Percentiles rank a stretch among this genome's conserved stretches.
Conservation (phyloP, 2,329 filamentous ascomycete species). For the Venturia aucupariae region DNA sequence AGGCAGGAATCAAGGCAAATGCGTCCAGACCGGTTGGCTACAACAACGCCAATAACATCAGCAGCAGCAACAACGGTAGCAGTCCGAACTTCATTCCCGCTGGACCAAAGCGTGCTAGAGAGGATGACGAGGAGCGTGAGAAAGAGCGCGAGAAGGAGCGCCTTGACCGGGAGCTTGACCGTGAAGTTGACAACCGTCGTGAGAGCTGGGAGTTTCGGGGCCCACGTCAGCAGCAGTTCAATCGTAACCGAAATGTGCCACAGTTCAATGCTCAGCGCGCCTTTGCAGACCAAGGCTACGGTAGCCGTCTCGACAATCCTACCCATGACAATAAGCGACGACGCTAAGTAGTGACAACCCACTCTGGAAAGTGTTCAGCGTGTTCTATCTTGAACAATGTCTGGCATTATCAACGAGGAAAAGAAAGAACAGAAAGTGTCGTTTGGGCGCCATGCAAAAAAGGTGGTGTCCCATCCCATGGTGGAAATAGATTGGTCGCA, state of each 20-base stretch:
- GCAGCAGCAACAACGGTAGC: background rate
- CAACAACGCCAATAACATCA: background rate
- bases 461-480: too few relatives aligned
- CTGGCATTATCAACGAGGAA: background rate
- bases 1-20: background rate
- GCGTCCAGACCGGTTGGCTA: background rate
- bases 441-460: background rate
- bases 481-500: background rate
- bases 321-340: background rate
- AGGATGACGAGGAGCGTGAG: background rate
- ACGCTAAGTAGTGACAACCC: background rate
- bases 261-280: background rate
- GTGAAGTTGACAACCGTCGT: background rate
- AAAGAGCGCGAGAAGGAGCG: background rate
- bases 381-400: background rate
- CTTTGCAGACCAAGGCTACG: background rate
- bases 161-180: background rate
- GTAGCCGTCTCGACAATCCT: conserved; percentile 1
- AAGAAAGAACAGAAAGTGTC: background rate
- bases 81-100: background rate
- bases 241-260: background rate
- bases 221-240: background rate
- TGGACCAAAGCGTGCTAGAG: conserved; percentile 4
- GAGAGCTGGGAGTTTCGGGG: background rate
- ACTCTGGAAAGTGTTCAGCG: background rate